Evolutionary conservation across 352 stramenopile genomes (phyloP).

Genomic region (Blastocystis sp.): DNA sequence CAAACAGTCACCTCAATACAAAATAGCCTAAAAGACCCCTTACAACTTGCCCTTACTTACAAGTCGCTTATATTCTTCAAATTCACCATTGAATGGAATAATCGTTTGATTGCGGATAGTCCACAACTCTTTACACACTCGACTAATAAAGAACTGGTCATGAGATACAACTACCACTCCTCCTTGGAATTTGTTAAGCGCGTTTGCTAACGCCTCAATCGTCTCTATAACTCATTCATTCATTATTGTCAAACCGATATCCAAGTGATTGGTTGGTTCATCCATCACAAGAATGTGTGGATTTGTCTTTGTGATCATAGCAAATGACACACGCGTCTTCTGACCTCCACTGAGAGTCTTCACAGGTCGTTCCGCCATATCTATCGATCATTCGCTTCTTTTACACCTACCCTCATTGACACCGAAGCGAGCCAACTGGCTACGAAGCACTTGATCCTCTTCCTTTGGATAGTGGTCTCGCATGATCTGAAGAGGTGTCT

Average conservation of each 20-base stretch:
- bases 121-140: slow-evolving; percentile 83
- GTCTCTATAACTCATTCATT: slow-evolving; percentile 72
- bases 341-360: slow-evolving; percentile 94
- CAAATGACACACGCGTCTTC: slow-evolving; percentile 97
- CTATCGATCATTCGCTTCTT: slow-evolving; percentile 62
- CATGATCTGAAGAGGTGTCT: slow-evolving; percentile 70
- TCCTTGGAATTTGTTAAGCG: slow-evolving; percentile 89
- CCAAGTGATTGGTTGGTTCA: slow-evolving; percentile 97
- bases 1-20: background rate
- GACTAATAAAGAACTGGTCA: slow-evolving; percentile 89
- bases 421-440: slow-evolving; percentile 67
- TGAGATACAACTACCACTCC: slow-evolving; percentile 90
- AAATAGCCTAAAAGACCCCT: background rate
- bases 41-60: slow-evolving; percentile 68
- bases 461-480: slow-evolving; percentile 64
- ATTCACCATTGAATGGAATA: slow-evolving; percentile 82
- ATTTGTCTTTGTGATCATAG: slow-evolving; percentile 88
- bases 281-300: slow-evolving; percentile 90
- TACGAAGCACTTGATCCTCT: slow-evolving; percentile 66
- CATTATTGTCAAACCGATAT: slow-evolving; percentile 76
- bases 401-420: slow-evolving; percentile 65
- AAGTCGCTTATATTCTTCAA: slow-evolving; percentile 81
- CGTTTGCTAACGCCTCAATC: slow-evolving; percentile 87
- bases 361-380: slow-evolving; percentile 86
- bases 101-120: slow-evolving; percentile 82